phyloP scores from a whole-genome alignment of 129 eudicot genomes.

The Tanacetum coccineum region DNA sequence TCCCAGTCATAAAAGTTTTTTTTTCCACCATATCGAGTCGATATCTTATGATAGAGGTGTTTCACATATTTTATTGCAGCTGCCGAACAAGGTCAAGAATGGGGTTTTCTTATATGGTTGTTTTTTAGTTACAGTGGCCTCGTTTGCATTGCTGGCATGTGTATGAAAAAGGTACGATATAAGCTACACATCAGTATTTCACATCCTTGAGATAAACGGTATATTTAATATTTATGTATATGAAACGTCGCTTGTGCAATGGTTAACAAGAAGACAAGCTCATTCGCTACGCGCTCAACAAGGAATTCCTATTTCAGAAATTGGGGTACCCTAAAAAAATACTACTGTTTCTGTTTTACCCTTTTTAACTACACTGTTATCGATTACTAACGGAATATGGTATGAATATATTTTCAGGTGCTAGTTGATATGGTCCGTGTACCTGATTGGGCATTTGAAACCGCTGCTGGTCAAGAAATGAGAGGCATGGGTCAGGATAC shows the following conservation, averaged over 20 bases:
- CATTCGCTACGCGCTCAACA: constrained; percentile 89
- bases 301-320: constrained; percentile 92
- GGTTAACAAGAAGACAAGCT: constrained; percentile 90
- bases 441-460: constrained; percentile 97
- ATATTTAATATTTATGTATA: not conserved
- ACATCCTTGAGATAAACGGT: not conserved
- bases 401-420: constrained; percentile 36
- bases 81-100: constrained; percentile 96
- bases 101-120: constrained; percentile 98
- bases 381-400: not conserved
- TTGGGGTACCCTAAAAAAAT: constrained; percentile 46
- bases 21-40: too few species aligned
- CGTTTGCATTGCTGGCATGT: constrained; percentile 65
- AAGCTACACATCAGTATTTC: not conserved
- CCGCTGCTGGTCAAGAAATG: constrained; percentile 91
- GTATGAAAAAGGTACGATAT: constrained; percentile 62
- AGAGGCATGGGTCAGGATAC: constrained; percentile 98
- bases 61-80: constrained; percentile 41
- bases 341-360: too few species aligned
- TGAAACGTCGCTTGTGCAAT: constrained; percentile 39
- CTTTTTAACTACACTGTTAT: not conserved
- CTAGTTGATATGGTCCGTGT: constrained; percentile 88
- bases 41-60: constrained; percentile 8
- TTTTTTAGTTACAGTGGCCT: constrained; percentile 95
- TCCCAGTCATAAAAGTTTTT: too few species aligned